Base-by-base conservation (phyloP, 1,284 basidiomycete species). In the Cutaneotrichosporon sp. region DNA sequence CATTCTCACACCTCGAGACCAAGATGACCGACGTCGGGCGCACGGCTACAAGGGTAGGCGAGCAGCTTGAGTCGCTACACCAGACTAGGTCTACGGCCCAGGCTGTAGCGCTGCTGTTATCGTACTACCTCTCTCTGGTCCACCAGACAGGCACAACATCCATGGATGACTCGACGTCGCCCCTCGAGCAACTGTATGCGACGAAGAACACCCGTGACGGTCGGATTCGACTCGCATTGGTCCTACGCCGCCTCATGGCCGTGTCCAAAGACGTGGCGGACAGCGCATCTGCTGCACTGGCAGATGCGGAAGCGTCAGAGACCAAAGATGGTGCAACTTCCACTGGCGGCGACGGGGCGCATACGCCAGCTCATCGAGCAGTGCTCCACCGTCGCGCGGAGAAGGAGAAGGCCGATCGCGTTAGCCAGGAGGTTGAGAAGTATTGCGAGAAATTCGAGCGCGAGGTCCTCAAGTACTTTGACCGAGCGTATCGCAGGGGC, bases 381-480 rank as follows among this genome's bases (percentile, higher is more conserved):
- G 35, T 55, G 17, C 38, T 56, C 14, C 46, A 63, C 51, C 52
- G 63, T 12, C 60, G 64, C 27, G 57, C 49, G 9, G 71, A 75
- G 51, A 66, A 70, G 55, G 74, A 75, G 45, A 70, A 67, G 56
- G 74, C 72, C 2, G 72, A 74, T 42, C 64, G 67, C 38, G 68
- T 75, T 6, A 34, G 69, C 84, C 89, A 91, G 85, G 27, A 81
- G 84, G 66, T 74, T 55, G 91, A 96, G 68, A 84, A 81, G 51
- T 98, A 97, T 67, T 96, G 93, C 76, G 96, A 99, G 76, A 88
- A 88, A 67, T 98, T 98, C 63, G 96, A 99, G 76, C 97, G 96
- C 75, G 94, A 98, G 69, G 94, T 97, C 84, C 82, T 98, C 51
- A 85, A 88, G 67, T 79, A 97, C 41, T 99, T 99, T 67, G 96